These are phyloP conservation scores for Chenopodium suecicum DNA, from an alignment of 148 eudicot species.

Conservation along the genomic window DNA sequence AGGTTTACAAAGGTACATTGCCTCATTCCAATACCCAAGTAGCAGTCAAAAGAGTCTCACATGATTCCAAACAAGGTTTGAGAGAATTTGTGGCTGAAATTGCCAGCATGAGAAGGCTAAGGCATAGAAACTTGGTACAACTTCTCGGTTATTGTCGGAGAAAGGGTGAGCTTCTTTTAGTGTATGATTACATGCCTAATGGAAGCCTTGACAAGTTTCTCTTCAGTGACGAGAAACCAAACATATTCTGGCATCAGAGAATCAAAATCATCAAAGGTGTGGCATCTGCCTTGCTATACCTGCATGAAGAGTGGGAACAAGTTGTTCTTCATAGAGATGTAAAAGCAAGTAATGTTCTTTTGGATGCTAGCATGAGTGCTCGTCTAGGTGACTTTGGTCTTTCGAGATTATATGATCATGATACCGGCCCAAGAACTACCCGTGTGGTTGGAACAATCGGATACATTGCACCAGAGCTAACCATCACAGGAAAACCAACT, in stretches of 20 bases:
- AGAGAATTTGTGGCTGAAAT: slow-evolving; percentile 48
- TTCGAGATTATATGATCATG: slow-evolving; percentile 61
- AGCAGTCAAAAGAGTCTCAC: slow-evolving; percentile 44
- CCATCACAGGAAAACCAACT: slow-evolving; percentile 50
- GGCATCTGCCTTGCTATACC: slow-evolving; percentile 44
- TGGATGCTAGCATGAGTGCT: slow-evolving; percentile 55
- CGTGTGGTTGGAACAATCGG: slow-evolving; percentile 58
- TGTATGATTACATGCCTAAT: slow-evolving; percentile 66
- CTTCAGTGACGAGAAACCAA: slow-evolving; percentile 23
- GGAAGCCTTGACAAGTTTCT: slow-evolving; percentile 55
- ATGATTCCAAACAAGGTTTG: slow-evolving; percentile 46
- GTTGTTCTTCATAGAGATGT: slow-evolving; percentile 58
- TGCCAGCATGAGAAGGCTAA: slow-evolving; percentile 39
- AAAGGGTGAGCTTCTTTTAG: slow-evolving; percentile 44
- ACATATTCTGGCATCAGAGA: slow-evolving; percentile 46
- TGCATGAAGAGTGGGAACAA: slow-evolving; percentile 63
- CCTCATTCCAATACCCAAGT: slow-evolving; percentile 28
- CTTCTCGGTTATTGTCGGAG: slow-evolving; percentile 50
- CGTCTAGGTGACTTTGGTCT: slow-evolving; percentile 63
- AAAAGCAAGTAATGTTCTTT: slow-evolving; percentile 62
- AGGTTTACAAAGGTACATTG: slow-evolving; percentile 42
- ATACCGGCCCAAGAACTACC: slow-evolving; percentile 45
- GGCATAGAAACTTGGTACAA: slow-evolving; percentile 47
- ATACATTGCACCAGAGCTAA: slow-evolving; percentile 53
- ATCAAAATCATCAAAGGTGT: slow-evolving; percentile 52